phyloP scores from a whole-genome alignment of 129 eudicot species.

The Deinandra increscens region DNA sequence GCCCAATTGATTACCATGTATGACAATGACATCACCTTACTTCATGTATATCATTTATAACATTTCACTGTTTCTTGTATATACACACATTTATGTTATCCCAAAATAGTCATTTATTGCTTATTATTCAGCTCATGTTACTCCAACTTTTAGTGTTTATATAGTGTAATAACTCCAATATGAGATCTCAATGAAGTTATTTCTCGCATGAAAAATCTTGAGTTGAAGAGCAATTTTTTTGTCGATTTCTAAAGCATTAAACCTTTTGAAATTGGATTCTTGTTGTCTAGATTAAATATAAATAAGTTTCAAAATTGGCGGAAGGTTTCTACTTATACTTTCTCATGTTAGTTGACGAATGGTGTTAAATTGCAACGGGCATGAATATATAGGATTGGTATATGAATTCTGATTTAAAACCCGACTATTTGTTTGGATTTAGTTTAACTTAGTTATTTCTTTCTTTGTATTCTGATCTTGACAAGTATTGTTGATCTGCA shows the following conservation, averaged over 20 bases:
- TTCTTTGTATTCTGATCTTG: conserved; percentile 2
- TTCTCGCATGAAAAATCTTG: neutral
- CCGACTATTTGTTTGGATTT: neutral
- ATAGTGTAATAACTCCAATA: neutral
- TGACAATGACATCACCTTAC: conserved; percentile 23
- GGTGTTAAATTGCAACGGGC: neutral
- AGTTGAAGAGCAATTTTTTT: neutral
- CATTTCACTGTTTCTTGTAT: conserved; percentile 4
- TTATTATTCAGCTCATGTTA: neutral
- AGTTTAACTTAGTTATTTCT: conserved; percentile 2
- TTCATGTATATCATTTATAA: conserved; percentile 8
- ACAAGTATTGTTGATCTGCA: conserved; percentile 36
- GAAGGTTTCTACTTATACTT: neutral
- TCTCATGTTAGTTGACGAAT: neutral
- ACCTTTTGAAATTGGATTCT: neutral
- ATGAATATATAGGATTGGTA: neutral
- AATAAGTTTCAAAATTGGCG: neutral
- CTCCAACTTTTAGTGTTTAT: conserved; percentile 7
- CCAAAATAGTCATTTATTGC: neutral
- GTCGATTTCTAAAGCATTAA: neutral
- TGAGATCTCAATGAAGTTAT: conserved; percentile 1
- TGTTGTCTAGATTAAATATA: neutral
- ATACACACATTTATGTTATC: neutral
- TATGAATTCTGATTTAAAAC: neutral
- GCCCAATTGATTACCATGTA: conserved; percentile 89